These are phyloP conservation scores for Stagonosporopsis tanaceti DNA, from an alignment of 2,329 filamentous ascomycete species.

Conservation along the genomic window DNA sequence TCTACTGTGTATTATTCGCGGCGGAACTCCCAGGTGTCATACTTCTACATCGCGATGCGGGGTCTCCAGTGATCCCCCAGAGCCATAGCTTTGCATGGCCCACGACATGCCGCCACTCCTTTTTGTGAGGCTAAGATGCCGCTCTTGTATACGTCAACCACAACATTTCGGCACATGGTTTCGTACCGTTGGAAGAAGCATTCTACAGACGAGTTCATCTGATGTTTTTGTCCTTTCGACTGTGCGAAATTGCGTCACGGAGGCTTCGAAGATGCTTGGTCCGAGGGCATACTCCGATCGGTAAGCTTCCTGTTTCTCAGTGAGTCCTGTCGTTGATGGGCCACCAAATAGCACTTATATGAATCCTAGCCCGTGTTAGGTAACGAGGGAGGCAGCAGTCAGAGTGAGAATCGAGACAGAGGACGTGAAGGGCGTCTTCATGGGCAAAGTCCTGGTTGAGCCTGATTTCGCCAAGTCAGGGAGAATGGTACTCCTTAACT, in stretches of 20 bases:
- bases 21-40: neutral
- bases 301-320: constrained; percentile 45
- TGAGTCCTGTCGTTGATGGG: constrained; percentile 1
- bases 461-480: constrained; percentile 88
- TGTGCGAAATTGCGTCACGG: constrained; percentile 86
- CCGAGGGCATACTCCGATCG: constrained; percentile 80
- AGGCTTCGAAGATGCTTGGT: constrained; percentile 89
- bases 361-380: constrained; percentile 27
- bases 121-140: neutral
- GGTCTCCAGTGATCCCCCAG: neutral
- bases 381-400: neutral
- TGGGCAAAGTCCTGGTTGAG: constrained; percentile 80
- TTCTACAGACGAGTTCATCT: constrained; percentile 83
- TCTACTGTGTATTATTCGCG: neutral
- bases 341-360: neutral
- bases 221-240: constrained; percentile 95
- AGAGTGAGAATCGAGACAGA: constrained; percentile 33
- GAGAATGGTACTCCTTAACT: constrained; percentile 85
- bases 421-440: constrained; percentile 41
- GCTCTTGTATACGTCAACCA: no score
- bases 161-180: neutral
- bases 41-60: neutral
- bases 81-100: neutral
- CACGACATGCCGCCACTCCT: neutral
- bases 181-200: neutral